These are phyloP conservation scores for Toxoplasma gondii DNA, from an alignment of 169 alveolate genomes.

Conservation along the genomic window DNA sequence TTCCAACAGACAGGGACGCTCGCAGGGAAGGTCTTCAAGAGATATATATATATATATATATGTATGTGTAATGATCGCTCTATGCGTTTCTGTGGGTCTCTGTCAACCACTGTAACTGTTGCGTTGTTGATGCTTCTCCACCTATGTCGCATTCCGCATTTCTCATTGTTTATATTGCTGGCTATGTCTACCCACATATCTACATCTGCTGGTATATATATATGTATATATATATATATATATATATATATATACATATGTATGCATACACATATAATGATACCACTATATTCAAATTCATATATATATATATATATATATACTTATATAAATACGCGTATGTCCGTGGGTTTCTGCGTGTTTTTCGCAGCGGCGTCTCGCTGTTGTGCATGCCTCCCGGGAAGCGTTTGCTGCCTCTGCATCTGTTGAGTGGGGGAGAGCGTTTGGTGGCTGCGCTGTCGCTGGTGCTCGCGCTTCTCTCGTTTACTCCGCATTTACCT, in stretches of 20 bases:
- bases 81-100: neutral
- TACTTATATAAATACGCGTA: too few relatives aligned
- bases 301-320: too few relatives aligned
- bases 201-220: neutral
- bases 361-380: constrained; percentile 41
- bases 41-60: neutral
- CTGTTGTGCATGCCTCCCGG: constrained; percentile 47
- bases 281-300: neutral
- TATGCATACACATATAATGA: too few relatives aligned
- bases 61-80: neutral
- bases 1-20: too few relatives aligned
- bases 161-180: neutral
- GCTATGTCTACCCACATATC: neutral
- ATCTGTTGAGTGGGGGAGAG: constrained; percentile 57
- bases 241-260: neutral
- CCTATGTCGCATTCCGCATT: too few relatives aligned
- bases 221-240: too few relatives aligned
- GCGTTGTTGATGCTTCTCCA: too few relatives aligned
- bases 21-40: neutral
- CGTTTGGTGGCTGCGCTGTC: constrained; percentile 42
- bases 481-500: constrained; percentile 41
- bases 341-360: too few relatives aligned
- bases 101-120: too few relatives aligned
- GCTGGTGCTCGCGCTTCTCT: constrained; percentile 42
- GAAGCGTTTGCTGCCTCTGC: constrained; percentile 47